Evolutionary conservation across 306 rosid genomes (phyloP).

Genomic region (Trifolium dubium): DNA sequence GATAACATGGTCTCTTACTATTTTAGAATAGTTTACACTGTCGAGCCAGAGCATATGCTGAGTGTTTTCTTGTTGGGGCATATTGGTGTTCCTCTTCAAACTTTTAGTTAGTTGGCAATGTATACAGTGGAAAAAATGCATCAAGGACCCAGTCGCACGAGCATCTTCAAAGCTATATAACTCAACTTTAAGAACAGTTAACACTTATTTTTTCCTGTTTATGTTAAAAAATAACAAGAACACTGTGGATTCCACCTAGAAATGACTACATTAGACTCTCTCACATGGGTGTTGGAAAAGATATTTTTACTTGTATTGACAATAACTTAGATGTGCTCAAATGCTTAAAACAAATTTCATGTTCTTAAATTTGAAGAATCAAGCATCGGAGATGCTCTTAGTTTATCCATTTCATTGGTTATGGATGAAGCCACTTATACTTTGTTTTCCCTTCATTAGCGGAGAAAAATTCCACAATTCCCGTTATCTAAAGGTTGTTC

Average conservation of each 20-base stretch:
- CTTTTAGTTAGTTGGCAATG: conserved; percentile 16
- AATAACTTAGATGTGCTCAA: too few relatives aligned
- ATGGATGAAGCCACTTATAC: conserved; percentile 33
- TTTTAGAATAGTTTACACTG: conserved; percentile 46
- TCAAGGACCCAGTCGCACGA: conserved; percentile 40
- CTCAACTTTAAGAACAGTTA: too few relatives aligned
- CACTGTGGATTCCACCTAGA: too few relatives aligned
- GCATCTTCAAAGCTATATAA: too few relatives aligned
- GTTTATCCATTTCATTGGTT: conserved; percentile 39
- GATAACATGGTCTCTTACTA: conserved; percentile 38
- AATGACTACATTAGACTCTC: too few relatives aligned
- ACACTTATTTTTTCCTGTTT: too few relatives aligned
- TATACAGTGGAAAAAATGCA: conserved; percentile 32
- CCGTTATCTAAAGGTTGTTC: conserved; percentile 21
- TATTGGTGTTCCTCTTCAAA: conserved; percentile 44
- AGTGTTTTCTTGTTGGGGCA: conserved; percentile 62
- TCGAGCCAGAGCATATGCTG: conserved; percentile 43
- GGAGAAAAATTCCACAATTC: conserved; percentile 34
- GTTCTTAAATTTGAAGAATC: too few relatives aligned
- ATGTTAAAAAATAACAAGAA: too few relatives aligned
- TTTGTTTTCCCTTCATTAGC: conserved; percentile 23
- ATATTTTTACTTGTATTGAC: too few relatives aligned
- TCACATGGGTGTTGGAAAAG: too few relatives aligned
- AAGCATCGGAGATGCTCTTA: conserved; percentile 13
- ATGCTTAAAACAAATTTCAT: too few relatives aligned